Conservation (phyloP, 2,329 filamentous ascomycete species). For the Endoconidiophora laricicola region DNA sequence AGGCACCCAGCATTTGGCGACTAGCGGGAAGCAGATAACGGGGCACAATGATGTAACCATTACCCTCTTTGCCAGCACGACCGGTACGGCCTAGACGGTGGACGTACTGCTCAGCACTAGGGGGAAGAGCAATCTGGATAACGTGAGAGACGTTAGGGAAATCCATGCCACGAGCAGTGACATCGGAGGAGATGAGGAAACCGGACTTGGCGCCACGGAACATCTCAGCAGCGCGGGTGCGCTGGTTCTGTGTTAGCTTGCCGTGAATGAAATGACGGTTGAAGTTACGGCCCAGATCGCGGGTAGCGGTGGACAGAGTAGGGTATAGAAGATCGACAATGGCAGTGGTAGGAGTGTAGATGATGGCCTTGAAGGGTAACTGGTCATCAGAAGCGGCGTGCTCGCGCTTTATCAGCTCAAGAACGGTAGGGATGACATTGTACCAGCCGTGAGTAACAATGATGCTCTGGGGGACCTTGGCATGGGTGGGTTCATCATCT, state of each 20-base stretch:
- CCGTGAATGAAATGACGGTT: slow-evolving; percentile 54
- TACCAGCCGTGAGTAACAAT: slow-evolving; percentile 51
- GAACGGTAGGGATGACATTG: slow-evolving; percentile 58
- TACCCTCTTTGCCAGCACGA: slow-evolving; percentile 55
- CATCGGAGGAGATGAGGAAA: slow-evolving; percentile 61
- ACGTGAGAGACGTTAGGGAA: slow-evolving; percentile 69
- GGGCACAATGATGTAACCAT: slow-evolving; percentile 51
- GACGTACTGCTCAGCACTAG: slow-evolving; percentile 54
- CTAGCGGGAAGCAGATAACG: slow-evolving; percentile 33
- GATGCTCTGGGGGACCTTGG: slow-evolving; percentile 64
- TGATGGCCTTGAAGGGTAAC: slow-evolving; percentile 80
- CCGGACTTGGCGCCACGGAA: slow-evolving; percentile 52
- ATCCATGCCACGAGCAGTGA: slow-evolving; percentile 70
- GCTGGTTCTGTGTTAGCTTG: slow-evolving; percentile 50
- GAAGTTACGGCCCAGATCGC: slow-evolving; percentile 27
- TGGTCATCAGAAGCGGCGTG: slow-evolving; percentile 24
- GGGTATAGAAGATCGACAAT: slow-evolving; percentile 35
- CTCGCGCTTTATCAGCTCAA: slow-evolving; percentile 57
- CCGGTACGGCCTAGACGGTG: slow-evolving; percentile 63
- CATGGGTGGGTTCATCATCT: slow-evolving; percentile 72
- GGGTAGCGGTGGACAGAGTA: slow-evolving; percentile 34
- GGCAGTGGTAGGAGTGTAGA: slow-evolving; percentile 72
- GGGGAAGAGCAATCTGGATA: slow-evolving; percentile 52
- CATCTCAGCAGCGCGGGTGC: slow-evolving; percentile 51
- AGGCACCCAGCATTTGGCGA: slow-evolving; percentile 33